These are phyloP conservation scores for Calocybe cyanea DNA, from an alignment of 768 basidiomycete species.

Conservation along the genomic window DNA sequence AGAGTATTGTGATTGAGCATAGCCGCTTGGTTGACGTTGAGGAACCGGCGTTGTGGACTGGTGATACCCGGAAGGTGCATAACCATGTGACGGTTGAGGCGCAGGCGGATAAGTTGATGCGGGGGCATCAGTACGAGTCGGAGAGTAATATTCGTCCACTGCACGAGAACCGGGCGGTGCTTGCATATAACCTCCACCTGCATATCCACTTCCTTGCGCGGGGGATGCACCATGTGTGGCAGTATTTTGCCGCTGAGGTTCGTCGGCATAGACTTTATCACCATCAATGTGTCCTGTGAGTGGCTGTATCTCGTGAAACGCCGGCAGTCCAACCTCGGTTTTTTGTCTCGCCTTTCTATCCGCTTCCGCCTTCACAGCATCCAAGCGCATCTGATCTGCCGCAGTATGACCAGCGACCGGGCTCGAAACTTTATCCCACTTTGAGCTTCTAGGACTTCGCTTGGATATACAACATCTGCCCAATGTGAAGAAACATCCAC, in stretches of 20 bases:
- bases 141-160: slow-evolving; percentile 70
- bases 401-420: slow-evolving; percentile 28
- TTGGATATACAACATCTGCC: slow-evolving; percentile 82
- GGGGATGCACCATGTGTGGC: slow-evolving; percentile 27
- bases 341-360: slow-evolving; percentile 73
- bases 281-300: slow-evolving; percentile 58
- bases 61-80: slow-evolving; percentile 18
- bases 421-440: slow-evolving; percentile 34
- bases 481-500: slow-evolving; percentile 81
- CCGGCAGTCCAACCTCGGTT: slow-evolving; percentile 66
- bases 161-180: slow-evolving; percentile 63
- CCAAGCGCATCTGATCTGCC: slow-evolving; percentile 69
- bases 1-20: slow-evolving; percentile 23
- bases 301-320: slow-evolving; percentile 73
- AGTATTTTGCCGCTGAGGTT: slow-evolving; percentile 30
- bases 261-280: slow-evolving; percentile 54
- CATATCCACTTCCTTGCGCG: slow-evolving; percentile 28
- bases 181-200: slow-evolving; percentile 61
- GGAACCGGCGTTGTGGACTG: slow-evolving; percentile 11
- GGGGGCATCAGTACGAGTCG: slow-evolving; percentile 24
- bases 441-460: slow-evolving; percentile 36
- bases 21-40: slow-evolving; percentile 18
- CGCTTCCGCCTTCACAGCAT: slow-evolving; percentile 83
- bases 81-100: slow-evolving; percentile 41
- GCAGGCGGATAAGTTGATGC: slow-evolving; percentile 39